Evolutionary conservation across 306 rosid genomes (phyloP).

Genomic region (Casuarina cunninghamiana): DNA sequence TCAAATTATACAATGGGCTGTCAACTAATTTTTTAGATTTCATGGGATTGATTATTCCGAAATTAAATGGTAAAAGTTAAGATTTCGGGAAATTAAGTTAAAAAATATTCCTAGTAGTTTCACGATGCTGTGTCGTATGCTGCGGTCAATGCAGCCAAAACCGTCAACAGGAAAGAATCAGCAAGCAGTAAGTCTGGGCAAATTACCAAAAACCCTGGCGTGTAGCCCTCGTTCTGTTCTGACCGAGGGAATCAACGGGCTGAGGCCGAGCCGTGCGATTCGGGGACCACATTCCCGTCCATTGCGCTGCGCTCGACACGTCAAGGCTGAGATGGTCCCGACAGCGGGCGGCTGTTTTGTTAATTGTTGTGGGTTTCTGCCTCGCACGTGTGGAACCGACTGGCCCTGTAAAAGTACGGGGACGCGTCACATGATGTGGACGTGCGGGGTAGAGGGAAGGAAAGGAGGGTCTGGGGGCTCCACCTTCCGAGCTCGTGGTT

Average conservation of each 20-base stretch:
- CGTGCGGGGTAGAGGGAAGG: neutral
- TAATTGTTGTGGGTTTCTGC: constrained; percentile 33
- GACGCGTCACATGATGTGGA: constrained; percentile 22
- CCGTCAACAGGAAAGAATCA: too few species aligned
- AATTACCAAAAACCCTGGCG: neutral
- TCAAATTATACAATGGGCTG: too few species aligned
- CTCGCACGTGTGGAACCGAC: constrained; percentile 66
- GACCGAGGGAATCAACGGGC: constrained; percentile 12
- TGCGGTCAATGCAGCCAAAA: too few species aligned
- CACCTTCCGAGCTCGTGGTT: constrained; percentile 17
- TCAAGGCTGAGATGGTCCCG: constrained; percentile 40
- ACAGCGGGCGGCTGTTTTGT: neutral
- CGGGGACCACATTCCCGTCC: constrained; percentile 43
- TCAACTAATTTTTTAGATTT: too few species aligned
- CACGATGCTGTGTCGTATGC: too few species aligned
- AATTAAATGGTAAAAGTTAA: too few species aligned
- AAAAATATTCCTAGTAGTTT: too few species aligned
- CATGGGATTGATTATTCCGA: too few species aligned
- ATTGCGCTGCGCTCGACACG: constrained; percentile 14
- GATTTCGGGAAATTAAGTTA: too few species aligned
- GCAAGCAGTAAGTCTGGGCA: neutral
- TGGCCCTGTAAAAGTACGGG: constrained; percentile 11
- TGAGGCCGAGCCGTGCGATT: constrained; percentile 36
- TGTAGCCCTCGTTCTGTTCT: neutral
- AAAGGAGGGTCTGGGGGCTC: constrained; percentile 9